These are phyloP conservation scores for Penicillium parvum DNA, from an alignment of 495 filamentous ascomycete genomes.

Conservation along the genomic window DNA sequence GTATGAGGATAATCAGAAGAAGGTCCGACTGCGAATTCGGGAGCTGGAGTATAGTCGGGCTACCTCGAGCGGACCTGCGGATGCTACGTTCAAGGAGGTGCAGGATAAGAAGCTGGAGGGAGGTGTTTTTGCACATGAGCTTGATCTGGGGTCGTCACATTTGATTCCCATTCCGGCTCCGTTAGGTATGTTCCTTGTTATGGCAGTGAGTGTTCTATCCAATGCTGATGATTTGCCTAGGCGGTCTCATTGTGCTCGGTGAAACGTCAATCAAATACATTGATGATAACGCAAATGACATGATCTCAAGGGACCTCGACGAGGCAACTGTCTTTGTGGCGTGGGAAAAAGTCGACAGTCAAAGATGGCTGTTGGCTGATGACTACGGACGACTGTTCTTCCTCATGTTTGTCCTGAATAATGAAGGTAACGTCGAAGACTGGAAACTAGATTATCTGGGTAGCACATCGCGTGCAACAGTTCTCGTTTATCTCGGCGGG, in stretches of 20 bases:
- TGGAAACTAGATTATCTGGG: constrained; percentile 68
- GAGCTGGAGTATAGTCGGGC: constrained; percentile 49
- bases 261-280: constrained; percentile 83
- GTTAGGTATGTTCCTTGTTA: constrained; percentile 36
- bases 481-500: constrained; percentile 73
- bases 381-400: constrained; percentile 82
- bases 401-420: constrained; percentile 66
- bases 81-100: constrained; percentile 49
- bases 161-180: constrained; percentile 77
- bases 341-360: constrained; percentile 79
- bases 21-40: constrained; percentile 57
- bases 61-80: constrained; percentile 40
- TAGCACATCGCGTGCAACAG: constrained; percentile 65
- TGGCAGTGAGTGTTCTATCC: background rate
- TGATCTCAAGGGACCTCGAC: constrained; percentile 55
- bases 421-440: constrained; percentile 55
- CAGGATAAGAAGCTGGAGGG: constrained; percentile 31
- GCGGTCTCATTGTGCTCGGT: constrained; percentile 77
- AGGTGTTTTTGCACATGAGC: constrained; percentile 46
- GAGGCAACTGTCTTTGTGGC: constrained; percentile 79
- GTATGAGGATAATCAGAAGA: constrained; percentile 66
- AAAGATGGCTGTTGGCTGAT: constrained; percentile 81
- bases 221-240: constrained; percentile 26
- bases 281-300: constrained; percentile 62
- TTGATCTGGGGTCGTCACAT: constrained; percentile 71